Evolutionary conservation across 129 eudicot species (phyloP), one percentile per base, ranked within the genome.

Genomic region (Erigeron canadensis): DNA sequence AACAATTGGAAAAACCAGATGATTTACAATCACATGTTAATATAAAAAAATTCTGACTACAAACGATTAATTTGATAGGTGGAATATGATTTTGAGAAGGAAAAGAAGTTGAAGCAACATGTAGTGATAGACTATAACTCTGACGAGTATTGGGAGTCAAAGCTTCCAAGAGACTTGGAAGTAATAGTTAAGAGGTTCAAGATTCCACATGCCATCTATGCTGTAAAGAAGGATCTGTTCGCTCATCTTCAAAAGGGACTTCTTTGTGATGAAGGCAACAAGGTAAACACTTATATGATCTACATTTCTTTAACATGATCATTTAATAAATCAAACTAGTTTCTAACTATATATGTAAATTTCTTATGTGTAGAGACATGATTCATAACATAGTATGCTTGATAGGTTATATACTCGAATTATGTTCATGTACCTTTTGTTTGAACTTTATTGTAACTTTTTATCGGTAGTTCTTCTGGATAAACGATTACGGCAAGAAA

Each of bases 181-280:
- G 42, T 28, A 60, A 28, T 61, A 23, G n/a, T 34, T 10, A 37
- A 6, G 45, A 61, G 10, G 18, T n/a, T 62, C 6, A 62, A 62
- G 6, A 62, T 62, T 62, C 46, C 67, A 13, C 23, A 8, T 7
- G 48, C 67, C 65, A 60, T 60, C 43, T 23, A 60, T 60, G 10
- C 44, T 34, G 34, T 11, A 3, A 60, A 60, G 2, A 62, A 62
- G 67, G 67, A 62, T 12, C 67, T 59, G 7, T 7, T 59, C 43
- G 11, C 65, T 59, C 13, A 5, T 59, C 65, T 59, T 59, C 42
- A 37, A 1, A 5, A 28, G 6, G 65, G 65, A 59, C 4, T 3
- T 59, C 65, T 59, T 59, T 59, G 23, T 28, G 43, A 59, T 5
- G 4, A 59, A 38, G 42, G 4, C 67, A 39, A 38, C 19, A 8